Percentiles rank a stretch among this genome's conserved stretches.
Evolutionary conservation across 352 stramenopile genomes (phyloP).

Genomic region (Globisporangium takayamanum): DNA sequence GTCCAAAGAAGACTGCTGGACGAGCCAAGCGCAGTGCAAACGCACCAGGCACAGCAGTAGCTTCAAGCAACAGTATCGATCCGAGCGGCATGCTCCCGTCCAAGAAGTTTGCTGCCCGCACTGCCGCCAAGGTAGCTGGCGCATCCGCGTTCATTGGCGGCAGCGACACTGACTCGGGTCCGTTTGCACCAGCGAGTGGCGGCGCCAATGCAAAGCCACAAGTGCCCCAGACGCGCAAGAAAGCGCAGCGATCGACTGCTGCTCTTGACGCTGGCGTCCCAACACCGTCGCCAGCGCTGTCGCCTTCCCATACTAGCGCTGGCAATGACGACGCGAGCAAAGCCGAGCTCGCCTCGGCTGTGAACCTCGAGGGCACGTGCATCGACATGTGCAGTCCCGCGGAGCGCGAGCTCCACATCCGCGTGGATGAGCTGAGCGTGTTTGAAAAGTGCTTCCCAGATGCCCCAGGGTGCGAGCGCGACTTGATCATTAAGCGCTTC

Average conservation of each 20-base stretch:
- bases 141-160: not conserved
- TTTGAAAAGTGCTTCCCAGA: slow-evolving; percentile 82
- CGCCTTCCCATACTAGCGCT: not conserved
- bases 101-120: slow-evolving; percentile 9
- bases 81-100: slow-evolving; percentile 4
- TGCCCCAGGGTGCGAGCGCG: slow-evolving; percentile 41
- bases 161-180: slow-evolving; percentile 10
- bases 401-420: slow-evolving; percentile 80
- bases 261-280: not conserved
- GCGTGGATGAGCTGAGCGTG: slow-evolving; percentile 78
- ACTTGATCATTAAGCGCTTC: slow-evolving; percentile 85
- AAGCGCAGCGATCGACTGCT: slow-evolving; percentile 10
- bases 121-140: not conserved
- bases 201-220: not conserved
- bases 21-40: slow-evolving; percentile 4
- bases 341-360: slow-evolving; percentile 47
- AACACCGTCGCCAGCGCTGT: not conserved
- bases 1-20: slow-evolving; percentile 18
- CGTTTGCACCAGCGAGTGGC: slow-evolving; percentile 3
- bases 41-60: not conserved
- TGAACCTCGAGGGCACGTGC: slow-evolving; percentile 70
- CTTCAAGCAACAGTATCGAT: slow-evolving; percentile 4
- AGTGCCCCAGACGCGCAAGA: slow-evolving; percentile 24
- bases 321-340: slow-evolving; percentile 35
- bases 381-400: slow-evolving; percentile 80